A percentile compares a stretch with the other conserved stretches of the same genome.
Evolutionary conservation across 345 rosid species (phyloP).

Genomic region (Trapa incisa): DNA sequence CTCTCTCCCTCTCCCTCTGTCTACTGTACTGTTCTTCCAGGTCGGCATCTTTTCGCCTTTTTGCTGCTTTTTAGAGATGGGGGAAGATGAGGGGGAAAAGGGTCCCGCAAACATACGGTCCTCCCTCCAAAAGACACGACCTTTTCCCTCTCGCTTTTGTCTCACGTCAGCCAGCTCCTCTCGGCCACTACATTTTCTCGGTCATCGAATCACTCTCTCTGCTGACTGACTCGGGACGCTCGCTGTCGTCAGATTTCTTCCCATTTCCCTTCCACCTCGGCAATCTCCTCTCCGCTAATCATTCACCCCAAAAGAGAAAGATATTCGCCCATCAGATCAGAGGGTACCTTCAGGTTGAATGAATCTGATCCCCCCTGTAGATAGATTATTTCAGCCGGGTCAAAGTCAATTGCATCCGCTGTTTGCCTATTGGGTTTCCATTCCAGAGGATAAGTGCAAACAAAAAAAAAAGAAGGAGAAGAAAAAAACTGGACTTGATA

Average conservation of each 20-base stretch:
- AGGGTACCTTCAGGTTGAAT: too few species aligned
- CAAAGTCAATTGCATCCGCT: not conserved
- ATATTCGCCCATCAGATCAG: not conserved
- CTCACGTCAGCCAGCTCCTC: conserved; percentile 12
- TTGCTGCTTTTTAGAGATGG: not conserved
- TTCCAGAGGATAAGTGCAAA: not conserved
- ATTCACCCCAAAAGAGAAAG: not conserved
- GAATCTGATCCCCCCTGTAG: too few species aligned
- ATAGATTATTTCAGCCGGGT: not conserved
- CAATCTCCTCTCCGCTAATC: not conserved
- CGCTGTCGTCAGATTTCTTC: conserved; percentile 17
- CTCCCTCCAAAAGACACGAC: not conserved
- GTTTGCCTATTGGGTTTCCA: not conserved
- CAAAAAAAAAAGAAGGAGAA: too few species aligned
- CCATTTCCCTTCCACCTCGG: not conserved
- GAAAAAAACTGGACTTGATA: too few species aligned
- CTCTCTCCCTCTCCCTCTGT: too few species aligned
- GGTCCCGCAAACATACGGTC: not conserved
- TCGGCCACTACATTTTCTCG: conserved; percentile 22
- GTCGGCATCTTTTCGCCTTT: not conserved
- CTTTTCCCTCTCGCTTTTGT: conserved; percentile 6
- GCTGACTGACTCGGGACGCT: conserved; percentile 30
- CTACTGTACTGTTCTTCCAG: not conserved
- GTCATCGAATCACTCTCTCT: conserved; percentile 2
- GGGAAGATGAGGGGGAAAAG: not conserved